Base-by-base conservation (phyloP, 345 rosid species). In the Trapa bicornis region DNA sequence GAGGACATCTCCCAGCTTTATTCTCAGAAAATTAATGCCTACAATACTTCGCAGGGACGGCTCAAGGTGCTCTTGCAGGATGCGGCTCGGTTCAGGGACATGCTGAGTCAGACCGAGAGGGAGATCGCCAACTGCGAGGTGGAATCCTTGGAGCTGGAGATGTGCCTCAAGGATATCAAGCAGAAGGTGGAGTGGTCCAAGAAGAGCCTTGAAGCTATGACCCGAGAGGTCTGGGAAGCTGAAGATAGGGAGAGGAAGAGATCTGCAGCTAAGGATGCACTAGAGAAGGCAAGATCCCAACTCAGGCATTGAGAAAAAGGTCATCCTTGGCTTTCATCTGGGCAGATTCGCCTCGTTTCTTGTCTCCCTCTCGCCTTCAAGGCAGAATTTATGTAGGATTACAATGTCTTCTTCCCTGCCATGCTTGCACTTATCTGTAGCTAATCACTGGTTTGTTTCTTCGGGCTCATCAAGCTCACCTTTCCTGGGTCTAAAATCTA, bases 1-100 rank as follows among this genome's bases (percentile, higher is more conserved):
- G 81, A 77, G 43, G 65, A 50, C n/a, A 50, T 76, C 47, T 86
- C 81, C 37, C 65, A 22, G 41, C 68, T n/a, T 47, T 74, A 79
- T 64, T 64, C 57, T 6, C 78, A 77, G 67, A 68, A 77, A 14
- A 39, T 76, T 60, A 52, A 61, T 62, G 80, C 67, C 16, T 76
- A 68, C 39, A 48, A 58, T 60, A 65, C 54, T 68, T 79, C 84
- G 0, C 61, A 61, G 0, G 77, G 73, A 60, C 71, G 82, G 73
- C 70, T 76, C 48, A 13, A 67, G 38, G 48, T 9, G 38, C 63
- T 54, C 32, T 16, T 5, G 5, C 5, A 54, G 60, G 29, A 17
- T 54, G 60, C 60, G 1, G 60, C 32, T 29, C 33, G 42, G 22
- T 47, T 73, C 10, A 80, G 69, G 74, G 52, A 67, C 9, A 13